phyloP scores from a whole-genome alignment of 352 stramenopile genomes.

The Globisporangium camurandrum region DNA sequence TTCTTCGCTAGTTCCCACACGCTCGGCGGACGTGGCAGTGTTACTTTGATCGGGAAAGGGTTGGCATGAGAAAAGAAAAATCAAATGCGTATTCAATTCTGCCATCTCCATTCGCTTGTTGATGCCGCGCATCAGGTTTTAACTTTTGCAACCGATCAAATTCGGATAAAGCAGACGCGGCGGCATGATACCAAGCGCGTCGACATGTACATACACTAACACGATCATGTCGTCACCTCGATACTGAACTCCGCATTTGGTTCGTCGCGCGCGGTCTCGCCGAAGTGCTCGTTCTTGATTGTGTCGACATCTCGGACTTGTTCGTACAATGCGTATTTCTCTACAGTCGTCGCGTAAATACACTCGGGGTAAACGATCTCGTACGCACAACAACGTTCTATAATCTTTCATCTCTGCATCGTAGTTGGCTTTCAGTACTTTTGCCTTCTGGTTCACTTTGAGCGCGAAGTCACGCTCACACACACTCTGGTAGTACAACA shows the following conservation, averaged over 20 bases:
- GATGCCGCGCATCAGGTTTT: too few species aligned
- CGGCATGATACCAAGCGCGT: constrained; percentile 12
- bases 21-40: too few species aligned
- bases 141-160: too few species aligned
- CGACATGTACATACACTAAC: constrained; percentile 15
- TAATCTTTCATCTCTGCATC: too few species aligned
- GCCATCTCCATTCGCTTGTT: too few species aligned
- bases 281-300: not conserved
- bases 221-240: constrained; percentile 12
- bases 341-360: constrained; percentile 3
- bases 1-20: too few species aligned
- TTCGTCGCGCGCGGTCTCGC: constrained; percentile 12
- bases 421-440: constrained; percentile 15
- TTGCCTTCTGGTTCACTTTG: constrained; percentile 14
- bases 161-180: constrained; percentile 5
- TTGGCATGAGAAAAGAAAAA: too few species aligned
- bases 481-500: constrained; percentile 14
- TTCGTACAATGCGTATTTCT: constrained; percentile 12
- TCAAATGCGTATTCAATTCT: too few species aligned
- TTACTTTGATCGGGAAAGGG: too few species aligned
- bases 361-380: constrained; percentile 15
- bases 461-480: too few species aligned
- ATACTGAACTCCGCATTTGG: constrained; percentile 10
- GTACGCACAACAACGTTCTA: too few species aligned
- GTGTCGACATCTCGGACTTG: constrained; percentile 4